A percentile compares a stretch with the other conserved stretches of the same genome.
These are phyloP conservation scores for Diplodia seriata DNA, from an alignment of 2,329 filamentous ascomycete species.

Conservation along the genomic window DNA sequence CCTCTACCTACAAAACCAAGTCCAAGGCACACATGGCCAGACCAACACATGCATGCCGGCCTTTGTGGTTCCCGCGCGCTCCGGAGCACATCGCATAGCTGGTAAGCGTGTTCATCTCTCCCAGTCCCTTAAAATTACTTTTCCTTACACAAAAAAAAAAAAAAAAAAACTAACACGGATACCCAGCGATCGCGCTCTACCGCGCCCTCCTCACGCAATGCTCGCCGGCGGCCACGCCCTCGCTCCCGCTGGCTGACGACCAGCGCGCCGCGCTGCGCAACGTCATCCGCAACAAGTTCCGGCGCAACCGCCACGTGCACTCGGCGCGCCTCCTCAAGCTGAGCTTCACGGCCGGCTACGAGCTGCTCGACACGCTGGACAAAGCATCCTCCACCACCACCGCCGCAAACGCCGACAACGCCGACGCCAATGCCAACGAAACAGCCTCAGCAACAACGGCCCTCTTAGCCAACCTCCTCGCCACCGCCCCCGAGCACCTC, in stretches of 20 bases:
- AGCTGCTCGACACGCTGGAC: background rate
- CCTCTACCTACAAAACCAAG: background rate
- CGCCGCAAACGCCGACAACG: background rate
- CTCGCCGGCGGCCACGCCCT: constrained; percentile 51
- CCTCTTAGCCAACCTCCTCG: constrained; percentile 41
- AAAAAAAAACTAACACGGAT: too few species aligned
- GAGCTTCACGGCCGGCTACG: constrained; percentile 68
- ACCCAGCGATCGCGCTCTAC: constrained; percentile 72
- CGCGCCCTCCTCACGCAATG: constrained; percentile 70
- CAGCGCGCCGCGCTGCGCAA: constrained; percentile 61
- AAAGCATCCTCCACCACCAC: background rate
- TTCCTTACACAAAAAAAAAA: background rate
- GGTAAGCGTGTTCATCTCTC: constrained; percentile 43
- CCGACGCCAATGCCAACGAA: constrained; percentile 40
- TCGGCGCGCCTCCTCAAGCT: constrained; percentile 67
- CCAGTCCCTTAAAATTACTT: background rate
- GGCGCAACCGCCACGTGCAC: constrained; percentile 63
- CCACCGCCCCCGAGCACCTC: constrained; percentile 37
- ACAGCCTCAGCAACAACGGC: constrained; percentile 39
- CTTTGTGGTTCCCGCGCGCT: constrained; percentile 54
- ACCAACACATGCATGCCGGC: constrained; percentile 52
- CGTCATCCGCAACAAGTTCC: constrained; percentile 68
- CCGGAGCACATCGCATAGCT: constrained; percentile 60
- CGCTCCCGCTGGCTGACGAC: constrained; percentile 55
- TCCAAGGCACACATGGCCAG: constrained; percentile 6